Percentiles rank a stretch among this genome's conserved stretches.
These are phyloP conservation scores for Hypomontagnella monticulosa DNA, from an alignment of 495 filamentous ascomycete genomes.

Conservation along the genomic window DNA sequence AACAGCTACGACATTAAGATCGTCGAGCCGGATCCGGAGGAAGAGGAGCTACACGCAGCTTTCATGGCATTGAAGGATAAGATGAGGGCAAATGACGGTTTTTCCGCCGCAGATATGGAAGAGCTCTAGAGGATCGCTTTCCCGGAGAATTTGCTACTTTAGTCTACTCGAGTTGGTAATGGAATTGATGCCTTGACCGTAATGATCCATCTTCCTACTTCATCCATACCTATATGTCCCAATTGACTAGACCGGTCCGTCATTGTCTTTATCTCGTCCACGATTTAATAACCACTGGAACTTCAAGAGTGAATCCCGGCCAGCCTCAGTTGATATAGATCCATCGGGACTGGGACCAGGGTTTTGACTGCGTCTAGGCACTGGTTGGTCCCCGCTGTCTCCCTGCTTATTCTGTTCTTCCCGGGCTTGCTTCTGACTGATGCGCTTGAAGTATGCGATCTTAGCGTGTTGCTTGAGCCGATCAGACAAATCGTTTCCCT, in stretches of 20 bases:
- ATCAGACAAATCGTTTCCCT: background rate
- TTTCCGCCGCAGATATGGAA: background rate
- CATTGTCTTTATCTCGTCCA: too few species aligned
- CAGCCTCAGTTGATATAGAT: too few species aligned
- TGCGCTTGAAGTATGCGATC: background rate
- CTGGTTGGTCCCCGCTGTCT: too few species aligned
- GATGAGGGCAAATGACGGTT: background rate
- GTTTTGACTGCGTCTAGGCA: too few species aligned
- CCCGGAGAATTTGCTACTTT: background rate
- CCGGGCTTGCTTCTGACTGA: background rate
- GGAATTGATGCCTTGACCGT: background rate
- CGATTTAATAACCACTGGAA: too few species aligned
- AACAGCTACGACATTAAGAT: background rate
- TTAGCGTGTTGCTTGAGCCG: background rate
- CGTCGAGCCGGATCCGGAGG: background rate
- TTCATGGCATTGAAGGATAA: constrained; percentile 30
- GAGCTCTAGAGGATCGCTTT: constrained; percentile 29
- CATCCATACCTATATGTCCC: too few species aligned
- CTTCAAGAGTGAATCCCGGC: too few species aligned
- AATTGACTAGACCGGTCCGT: too few species aligned
- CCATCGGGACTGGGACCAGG: too few species aligned
- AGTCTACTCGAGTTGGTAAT: constrained; percentile 7
- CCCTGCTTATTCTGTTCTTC: background rate
- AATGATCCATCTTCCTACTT: too few species aligned
- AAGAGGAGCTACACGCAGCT: constrained; percentile 16